Conservation (phyloP, 805 yeast species). For the Starmerella kuoi region DNA sequence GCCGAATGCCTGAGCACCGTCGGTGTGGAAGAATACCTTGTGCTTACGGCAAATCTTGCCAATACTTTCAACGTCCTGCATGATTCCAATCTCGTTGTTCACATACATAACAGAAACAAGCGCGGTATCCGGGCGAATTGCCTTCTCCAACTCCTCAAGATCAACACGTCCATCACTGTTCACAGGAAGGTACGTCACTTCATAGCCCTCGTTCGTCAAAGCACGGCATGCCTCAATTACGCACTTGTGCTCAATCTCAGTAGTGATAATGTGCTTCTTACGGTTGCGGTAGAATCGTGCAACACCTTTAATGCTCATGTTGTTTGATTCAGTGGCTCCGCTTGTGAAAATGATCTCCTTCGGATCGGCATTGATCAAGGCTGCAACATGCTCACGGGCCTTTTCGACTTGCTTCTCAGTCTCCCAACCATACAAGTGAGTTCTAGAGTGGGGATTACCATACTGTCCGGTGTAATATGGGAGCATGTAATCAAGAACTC, state of each 20-base stretch:
- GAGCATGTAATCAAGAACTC: slow-evolving; percentile 49
- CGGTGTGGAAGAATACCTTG: slow-evolving; percentile 94
- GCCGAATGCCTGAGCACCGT: slow-evolving; percentile 95
- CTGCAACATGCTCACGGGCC: slow-evolving; percentile 75
- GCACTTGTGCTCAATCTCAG: slow-evolving; percentile 97
- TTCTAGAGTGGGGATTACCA: slow-evolving; percentile 96
- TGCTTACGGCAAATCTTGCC: slow-evolving; percentile 74
- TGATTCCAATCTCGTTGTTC: slow-evolving; percentile 94
- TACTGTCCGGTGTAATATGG: slow-evolving; percentile 61
- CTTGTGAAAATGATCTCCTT: slow-evolving; percentile 94
- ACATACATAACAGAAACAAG: slow-evolving; percentile 93
- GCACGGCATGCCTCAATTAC: slow-evolving; percentile 94
- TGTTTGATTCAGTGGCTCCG: slow-evolving; percentile 96
- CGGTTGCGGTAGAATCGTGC: slow-evolving; percentile 83
- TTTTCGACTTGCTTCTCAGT: slow-evolving; percentile 82
- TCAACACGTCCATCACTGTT: slow-evolving; percentile 64
- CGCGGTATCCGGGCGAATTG: slow-evolving; percentile 83
- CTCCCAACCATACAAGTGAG: slow-evolving; percentile 99
- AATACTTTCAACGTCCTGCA: slow-evolving; percentile 90
- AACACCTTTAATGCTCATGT: slow-evolving; percentile 90
- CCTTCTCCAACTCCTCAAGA: slow-evolving; percentile 62
- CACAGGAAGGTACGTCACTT: slow-evolving; percentile 86
- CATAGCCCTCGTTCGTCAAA: slow-evolving; percentile 92
- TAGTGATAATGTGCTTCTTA: slow-evolving; percentile 86
- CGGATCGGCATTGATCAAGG: slow-evolving; percentile 80